Base-by-base conservation (phyloP, 148 eudicot genomes). In the Rhododendron simsii region DNA sequence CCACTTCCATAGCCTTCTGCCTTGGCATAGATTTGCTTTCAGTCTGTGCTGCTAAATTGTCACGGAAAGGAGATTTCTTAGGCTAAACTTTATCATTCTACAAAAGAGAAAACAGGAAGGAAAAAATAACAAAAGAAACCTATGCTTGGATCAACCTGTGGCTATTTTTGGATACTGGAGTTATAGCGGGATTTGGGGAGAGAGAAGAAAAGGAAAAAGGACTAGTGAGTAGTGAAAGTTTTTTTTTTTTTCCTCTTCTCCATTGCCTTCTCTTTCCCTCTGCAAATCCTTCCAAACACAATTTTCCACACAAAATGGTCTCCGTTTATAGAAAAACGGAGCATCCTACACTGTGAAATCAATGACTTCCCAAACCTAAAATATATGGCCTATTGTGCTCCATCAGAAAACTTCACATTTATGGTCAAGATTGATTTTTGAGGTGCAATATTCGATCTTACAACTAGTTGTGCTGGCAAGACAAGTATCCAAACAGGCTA, bases 1-100 rank as follows among this genome's bases (percentile, higher is more conserved):
- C 83, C 65, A 26, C 23, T 26, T 79, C 57, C 59, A n/a, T 48
- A 79, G 81, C 81, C 81, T 78, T 23, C 45, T 45, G 81, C 81
- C 44, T 77, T 78, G 51, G 81, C 28, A 12, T 44, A 21, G 51
- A 78, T 78, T 26, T 16, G n/a, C 35, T 16, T 47, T 28, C 26
- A 2, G 59, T 47, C 57, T 79, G 81, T 55, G 37, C 21, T 79
- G 57, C 15, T 48, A n/a, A 48, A n/a, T 48, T 78, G 59, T 48
- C 33, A 48, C 37, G 12, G n/a, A 78, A 79, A 30, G 53, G 59
- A 79, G 35, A 47, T n/a, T 79, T 79, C 57, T 47, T 48, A 12
- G 57, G 83, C 67, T 81, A 20, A 81, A 81, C 48, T 51, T 53
- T 0, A 30, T 30, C 18, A 71, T 35, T 81, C 67, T 81, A 16